Evolutionary conservation across 148 eudicot species (phyloP).

Genomic region (Nepenthes gracilis): DNA sequence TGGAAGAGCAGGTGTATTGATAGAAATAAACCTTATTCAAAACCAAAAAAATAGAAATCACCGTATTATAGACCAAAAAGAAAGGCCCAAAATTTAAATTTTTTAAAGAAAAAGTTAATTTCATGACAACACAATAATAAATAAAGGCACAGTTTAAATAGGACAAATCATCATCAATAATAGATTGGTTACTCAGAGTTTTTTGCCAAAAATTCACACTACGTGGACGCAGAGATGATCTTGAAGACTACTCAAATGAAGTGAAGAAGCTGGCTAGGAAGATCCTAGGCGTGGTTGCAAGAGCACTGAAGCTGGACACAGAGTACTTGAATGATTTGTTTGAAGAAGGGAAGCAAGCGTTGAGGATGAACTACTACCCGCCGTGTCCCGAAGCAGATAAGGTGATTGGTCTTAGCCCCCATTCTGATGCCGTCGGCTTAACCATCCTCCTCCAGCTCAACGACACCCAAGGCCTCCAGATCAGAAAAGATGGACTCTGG

Average conservation of each 20-base stretch:
- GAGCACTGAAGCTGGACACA: background rate
- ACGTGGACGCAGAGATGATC: background rate
- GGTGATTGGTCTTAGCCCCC: background rate
- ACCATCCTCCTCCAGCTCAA: slow-evolving; percentile 1
- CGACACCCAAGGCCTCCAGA: background rate
- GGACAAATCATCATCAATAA: background rate
- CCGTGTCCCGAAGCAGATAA: background rate
- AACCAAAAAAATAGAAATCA: too few relatives aligned
- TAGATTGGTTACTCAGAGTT: background rate
- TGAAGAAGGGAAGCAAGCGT: background rate
- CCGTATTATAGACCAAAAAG: too few relatives aligned
- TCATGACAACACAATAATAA: too few relatives aligned
- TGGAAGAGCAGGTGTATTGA: too few relatives aligned
- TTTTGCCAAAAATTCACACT: background rate
- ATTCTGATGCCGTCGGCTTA: background rate
- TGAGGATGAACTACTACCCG: background rate
- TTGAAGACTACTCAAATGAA: background rate
- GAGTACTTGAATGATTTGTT: background rate
- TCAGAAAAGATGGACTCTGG: slow-evolving; percentile 1
- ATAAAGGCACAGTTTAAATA: background rate
- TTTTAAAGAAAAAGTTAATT: too few relatives aligned
- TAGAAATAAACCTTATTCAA: too few relatives aligned
- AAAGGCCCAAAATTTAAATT: too few relatives aligned
- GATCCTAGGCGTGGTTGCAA: background rate
- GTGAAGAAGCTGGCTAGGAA: background rate